phyloP scores from a whole-genome alignment of 2,329 filamentous ascomycete genomes.

The Achaetomium macrosporum region DNA sequence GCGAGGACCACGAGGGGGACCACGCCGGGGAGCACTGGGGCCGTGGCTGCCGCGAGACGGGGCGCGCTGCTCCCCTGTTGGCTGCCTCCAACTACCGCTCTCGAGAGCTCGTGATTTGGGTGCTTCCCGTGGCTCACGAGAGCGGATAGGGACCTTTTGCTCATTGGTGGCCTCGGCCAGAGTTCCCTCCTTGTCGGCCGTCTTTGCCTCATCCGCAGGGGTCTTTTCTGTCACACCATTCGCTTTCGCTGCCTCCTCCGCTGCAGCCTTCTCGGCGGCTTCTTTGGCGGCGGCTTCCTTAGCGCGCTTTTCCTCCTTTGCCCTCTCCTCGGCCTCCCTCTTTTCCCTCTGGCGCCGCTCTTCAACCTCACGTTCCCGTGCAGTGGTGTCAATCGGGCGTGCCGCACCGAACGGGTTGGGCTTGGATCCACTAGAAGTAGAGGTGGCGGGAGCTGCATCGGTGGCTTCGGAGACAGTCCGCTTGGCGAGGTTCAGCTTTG shows the following conservation, averaged over 20 bases:
- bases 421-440: constrained; percentile 54
- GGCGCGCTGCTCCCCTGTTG: constrained; percentile 43
- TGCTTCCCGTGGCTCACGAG: constrained; percentile 34
- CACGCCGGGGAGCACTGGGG: constrained; percentile 38
- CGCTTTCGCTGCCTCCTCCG: constrained; percentile 58
- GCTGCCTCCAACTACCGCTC: constrained; percentile 55
- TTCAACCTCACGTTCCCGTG: constrained; percentile 83
- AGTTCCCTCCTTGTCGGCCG: constrained; percentile 27
- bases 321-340: constrained; percentile 81
- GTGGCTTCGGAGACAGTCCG: constrained; percentile 75
- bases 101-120: constrained; percentile 52
- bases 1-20: constrained; percentile 39
- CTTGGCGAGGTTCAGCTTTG: constrained; percentile 83
- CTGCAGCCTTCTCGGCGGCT: constrained; percentile 29
- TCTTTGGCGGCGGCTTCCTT: constrained; percentile 54
- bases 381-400: constrained; percentile 86
- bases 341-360: constrained; percentile 82
- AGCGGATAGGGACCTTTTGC: constrained; percentile 40
- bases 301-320: constrained; percentile 67
- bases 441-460: constrained; percentile 42
- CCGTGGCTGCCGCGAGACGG: constrained; percentile 38
- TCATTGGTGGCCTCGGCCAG: constrained; percentile 35
- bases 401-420: constrained; percentile 91
- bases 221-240: constrained; percentile 25
- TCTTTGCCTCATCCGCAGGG: constrained; percentile 23